Base-by-base conservation (phyloP, 1,284 basidiomycete genomes). In the Testicularia cyperi region DNA sequence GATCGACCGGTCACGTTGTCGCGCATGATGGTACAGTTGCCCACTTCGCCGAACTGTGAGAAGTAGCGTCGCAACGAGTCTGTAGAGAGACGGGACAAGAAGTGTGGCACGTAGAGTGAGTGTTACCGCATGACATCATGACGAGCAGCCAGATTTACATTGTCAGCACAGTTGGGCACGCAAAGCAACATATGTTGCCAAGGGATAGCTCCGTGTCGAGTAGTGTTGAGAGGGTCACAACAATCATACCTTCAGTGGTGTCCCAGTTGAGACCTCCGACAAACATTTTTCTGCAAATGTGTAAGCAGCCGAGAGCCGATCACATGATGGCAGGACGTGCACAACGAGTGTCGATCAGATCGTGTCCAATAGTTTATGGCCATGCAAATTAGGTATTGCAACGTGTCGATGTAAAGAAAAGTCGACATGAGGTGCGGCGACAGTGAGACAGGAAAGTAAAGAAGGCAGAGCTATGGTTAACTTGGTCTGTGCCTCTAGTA, bases 251-350 rank as follows among this genome's bases (percentile, higher is more conserved):
- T 81, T 95, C 92, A 72, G 88, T 91, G 63, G 91, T 95, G 78
- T 95, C 91, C 91, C 92, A 95, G 80, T 94, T 92, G 48, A 95
- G 81, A 62, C 92, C 91, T 63, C 91, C 91, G 72, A 95, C 88
- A 77, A 95, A 95, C 90, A 92, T 95, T 82, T 96, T 96, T 79
- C 92, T 94, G 83, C 20, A n/a, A n/a, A n/a, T n/a, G n/a, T n/a
- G n/a, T n/a, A n/a, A n/a, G n/a, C n/a, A n/a, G n/a, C n/a, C n/a
- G n/a, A n/a, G n/a, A n/a, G n/a, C n/a, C n/a, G n/a, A n/a, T n/a
- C n/a, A n/a, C n/a, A n/a, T n/a, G n/a, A n/a, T n/a, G n/a, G n/a
- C n/a, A n/a, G n/a, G n/a, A n/a, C n/a, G n/a, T 15, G 37, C 30
- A 33, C 12, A 16, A 25, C n/a, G n/a, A 24, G 78, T 23, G 23